Base-by-base conservation (phyloP, 495 filamentous ascomycete genomes). In the Pyrenula massariospora region DNA sequence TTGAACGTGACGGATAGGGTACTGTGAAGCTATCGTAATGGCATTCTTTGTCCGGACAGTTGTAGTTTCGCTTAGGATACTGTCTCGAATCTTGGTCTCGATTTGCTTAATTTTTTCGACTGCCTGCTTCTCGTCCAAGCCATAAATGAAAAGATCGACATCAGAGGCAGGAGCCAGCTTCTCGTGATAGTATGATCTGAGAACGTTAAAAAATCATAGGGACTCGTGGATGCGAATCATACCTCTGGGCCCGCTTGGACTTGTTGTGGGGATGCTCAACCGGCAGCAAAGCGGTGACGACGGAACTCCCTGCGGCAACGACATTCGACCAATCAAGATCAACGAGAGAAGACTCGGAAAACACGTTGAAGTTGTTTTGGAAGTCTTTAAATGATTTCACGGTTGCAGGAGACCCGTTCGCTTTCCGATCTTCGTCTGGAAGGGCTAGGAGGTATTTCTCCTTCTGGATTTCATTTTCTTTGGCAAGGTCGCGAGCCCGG, bases 131-230 rank as follows among this genome's bases (percentile, higher is more conserved):
- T 91, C 85, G 23, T 76, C 81, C 60, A 94, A 72, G 0, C 87
- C 88, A 60, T 91, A 88, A 20, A 94, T 63, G 68, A 92, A 94
- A 19, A 94, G 73, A 66, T 94, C 88, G 23, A 94, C 85, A 68
- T 94, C 89, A 2, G 86, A 90, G 0, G 88, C 87, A 0, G 88
- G 88, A 3, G 84, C 84, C 62, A 91, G 81, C 56, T 82, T 77
- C 59, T 91, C 81, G 60, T 94, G 80, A 60, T 91, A 94, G 65
- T 85, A 92, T 48, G 86, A 71, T 42, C 87, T 82, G 58, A 72
- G 59, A 10, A 63, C 20, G 22, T 52, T 52, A 52, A 19, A 20
- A 10, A 19, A 52, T 48, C 42, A 48, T 11, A 19, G 42, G 42
- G 42, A 48, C 42, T 11, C 11, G 42, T 19, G 11, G 5, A 23